Conservation (phyloP, 306 rosid species). For the Sophora flavescens region DNA sequence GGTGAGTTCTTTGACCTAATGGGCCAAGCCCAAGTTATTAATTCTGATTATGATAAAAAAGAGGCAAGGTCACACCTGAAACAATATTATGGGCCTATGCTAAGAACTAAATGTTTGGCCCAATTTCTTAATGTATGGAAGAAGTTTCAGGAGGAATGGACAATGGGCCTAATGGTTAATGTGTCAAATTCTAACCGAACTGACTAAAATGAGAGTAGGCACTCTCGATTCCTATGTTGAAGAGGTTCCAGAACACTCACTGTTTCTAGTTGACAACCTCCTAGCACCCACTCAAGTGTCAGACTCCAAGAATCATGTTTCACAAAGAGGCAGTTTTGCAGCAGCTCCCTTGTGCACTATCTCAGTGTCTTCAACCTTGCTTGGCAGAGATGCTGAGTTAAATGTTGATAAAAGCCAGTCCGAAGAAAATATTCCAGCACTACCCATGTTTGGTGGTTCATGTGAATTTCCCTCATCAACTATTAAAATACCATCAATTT, state of each 20-base stretch:
- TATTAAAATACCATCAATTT: slow-evolving; percentile 39
- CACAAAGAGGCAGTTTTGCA: slow-evolving; percentile 47
- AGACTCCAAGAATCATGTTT: slow-evolving; percentile 50
- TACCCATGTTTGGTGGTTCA: slow-evolving; percentile 50
- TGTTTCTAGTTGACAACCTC: slow-evolving; percentile 50
- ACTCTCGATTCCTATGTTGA: slow-evolving; percentile 46
- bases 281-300: slow-evolving; percentile 46
- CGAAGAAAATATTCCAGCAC: slow-evolving; percentile 46
- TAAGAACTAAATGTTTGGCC: too few relatives aligned
- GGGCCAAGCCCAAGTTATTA: too few relatives aligned
- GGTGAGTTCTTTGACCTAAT: too few relatives aligned
- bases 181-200: too few relatives aligned
- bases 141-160: too few relatives aligned
- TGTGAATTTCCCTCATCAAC: slow-evolving; percentile 43
- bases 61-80: too few relatives aligned
- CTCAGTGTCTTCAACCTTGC: slow-evolving; percentile 36
- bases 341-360: slow-evolving; percentile 45
- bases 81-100: too few relatives aligned
- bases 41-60: too few relatives aligned
- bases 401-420: slow-evolving; percentile 52
- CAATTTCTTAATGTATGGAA: too few relatives aligned
- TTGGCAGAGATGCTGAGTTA: slow-evolving; percentile 42
- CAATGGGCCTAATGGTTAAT: too few relatives aligned
- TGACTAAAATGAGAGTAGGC: too few relatives aligned
- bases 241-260: slow-evolving; percentile 50